A percentile compares a stretch with the other conserved stretches of the same genome.
Evolutionary conservation across 1,139 yeast species (phyloP).

Genomic region (Yamadazyma friedrichii): DNA sequence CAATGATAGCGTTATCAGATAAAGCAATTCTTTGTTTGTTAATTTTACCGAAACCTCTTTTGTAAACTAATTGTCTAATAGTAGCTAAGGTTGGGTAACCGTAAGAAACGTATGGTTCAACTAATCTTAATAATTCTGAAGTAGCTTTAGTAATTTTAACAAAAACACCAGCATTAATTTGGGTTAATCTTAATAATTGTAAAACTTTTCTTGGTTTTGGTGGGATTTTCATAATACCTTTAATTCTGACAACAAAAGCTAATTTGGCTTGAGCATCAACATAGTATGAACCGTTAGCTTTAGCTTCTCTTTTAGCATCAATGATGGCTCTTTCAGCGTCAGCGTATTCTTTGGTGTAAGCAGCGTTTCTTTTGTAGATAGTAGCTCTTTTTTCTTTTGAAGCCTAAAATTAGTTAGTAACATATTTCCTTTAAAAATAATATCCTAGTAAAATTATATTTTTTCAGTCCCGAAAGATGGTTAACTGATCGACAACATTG

Average conservation of each 20-base stretch:
- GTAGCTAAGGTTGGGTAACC: constrained; percentile 98
- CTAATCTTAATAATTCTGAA: constrained; percentile 91
- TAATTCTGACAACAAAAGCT: constrained; percentile 97
- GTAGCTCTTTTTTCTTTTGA: constrained; percentile 92
- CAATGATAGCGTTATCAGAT: constrained; percentile 91
- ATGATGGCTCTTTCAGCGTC: constrained; percentile 93
- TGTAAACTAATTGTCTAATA: constrained; percentile 95
- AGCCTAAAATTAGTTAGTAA: constrained; percentile 56
- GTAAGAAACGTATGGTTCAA: constrained; percentile 99
- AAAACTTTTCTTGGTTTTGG: constrained; percentile 99
- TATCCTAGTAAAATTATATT: constrained; percentile 7
- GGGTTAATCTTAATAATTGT: constrained; percentile 96
- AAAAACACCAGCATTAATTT: constrained; percentile 98
- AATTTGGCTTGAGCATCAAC: constrained; percentile 97
- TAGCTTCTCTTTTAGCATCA: constrained; percentile 94
- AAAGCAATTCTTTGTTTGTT: constrained; percentile 98
- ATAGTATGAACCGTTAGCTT: constrained; percentile 94
- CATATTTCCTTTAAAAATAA: neutral
- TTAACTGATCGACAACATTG: constrained; percentile 92
- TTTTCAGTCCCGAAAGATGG: constrained; percentile 99
- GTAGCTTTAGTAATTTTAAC: constrained; percentile 99
- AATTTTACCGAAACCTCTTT: constrained; percentile 99
- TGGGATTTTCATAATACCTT: constrained; percentile 99
- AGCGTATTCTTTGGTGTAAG: constrained; percentile 95
- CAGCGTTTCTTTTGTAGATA: constrained; percentile 96